phyloP scores from a whole-genome alignment of 352 stramenopile genomes.

The Pilasporangium apinafurcum region DNA sequence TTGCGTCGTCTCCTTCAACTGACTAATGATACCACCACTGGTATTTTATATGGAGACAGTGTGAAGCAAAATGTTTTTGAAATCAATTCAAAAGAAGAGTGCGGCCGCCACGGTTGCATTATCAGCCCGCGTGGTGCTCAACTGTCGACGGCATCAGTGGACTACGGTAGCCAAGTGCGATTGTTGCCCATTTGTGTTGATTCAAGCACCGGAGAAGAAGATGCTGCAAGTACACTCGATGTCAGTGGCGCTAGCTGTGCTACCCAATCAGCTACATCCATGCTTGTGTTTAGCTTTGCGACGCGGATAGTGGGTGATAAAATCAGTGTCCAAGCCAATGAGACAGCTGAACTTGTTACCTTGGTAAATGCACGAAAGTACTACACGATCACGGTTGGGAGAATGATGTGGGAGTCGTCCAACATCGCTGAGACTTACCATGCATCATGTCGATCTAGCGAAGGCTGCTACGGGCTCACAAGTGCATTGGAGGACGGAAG shows the following conservation, averaged over 20 bases:
- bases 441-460: constrained; percentile 7
- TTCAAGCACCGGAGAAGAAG: constrained; percentile 16
- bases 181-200: constrained; percentile 33
- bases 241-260: constrained; percentile 13
- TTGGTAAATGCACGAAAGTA: constrained; percentile 35
- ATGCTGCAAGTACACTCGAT: constrained; percentile 24
- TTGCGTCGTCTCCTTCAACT: constrained; percentile 26
- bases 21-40: constrained; percentile 20
- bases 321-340: constrained; percentile 14
- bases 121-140: constrained; percentile 27
- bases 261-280: constrained; percentile 17
- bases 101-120: constrained; percentile 31
- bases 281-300: constrained; percentile 52
- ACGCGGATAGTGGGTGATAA: constrained; percentile 37
- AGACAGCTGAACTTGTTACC: constrained; percentile 15
- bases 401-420: constrained; percentile 24
- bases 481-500: constrained; percentile 7
- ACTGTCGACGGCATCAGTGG: constrained; percentile 18
- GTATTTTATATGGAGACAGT: constrained; percentile 4
- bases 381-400: constrained; percentile 37
- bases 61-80: constrained; percentile 19
- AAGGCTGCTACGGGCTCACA: constrained; percentile 19
- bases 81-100: constrained; percentile 59
- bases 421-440: constrained; percentile 24
- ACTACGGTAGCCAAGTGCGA: constrained; percentile 41